A percentile compares a stretch with the other conserved stretches of the same genome.
phyloP scores from a whole-genome alignment of 306 rosid species.

The Bauhinia variegata region DNA sequence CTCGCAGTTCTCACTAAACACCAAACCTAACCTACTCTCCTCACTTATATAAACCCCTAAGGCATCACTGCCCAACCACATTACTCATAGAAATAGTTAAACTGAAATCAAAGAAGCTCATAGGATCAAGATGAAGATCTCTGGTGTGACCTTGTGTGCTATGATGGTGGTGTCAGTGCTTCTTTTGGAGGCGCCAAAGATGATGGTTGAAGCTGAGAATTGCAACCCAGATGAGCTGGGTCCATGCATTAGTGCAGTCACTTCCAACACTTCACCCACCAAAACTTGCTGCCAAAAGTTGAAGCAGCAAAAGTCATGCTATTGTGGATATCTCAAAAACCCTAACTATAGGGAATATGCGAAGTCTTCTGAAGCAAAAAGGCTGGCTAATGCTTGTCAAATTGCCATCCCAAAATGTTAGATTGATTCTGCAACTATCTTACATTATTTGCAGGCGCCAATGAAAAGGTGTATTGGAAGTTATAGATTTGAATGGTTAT shows the following conservation, averaged over 20 bases:
- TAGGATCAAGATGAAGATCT: constrained; percentile 25
- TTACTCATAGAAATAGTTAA: too few relatives aligned
- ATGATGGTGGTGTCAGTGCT: constrained; percentile 30
- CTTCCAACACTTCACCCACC: constrained; percentile 34
- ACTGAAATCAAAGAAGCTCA: too few relatives aligned
- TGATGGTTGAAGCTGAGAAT: constrained; percentile 37
- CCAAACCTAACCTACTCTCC: too few relatives aligned
- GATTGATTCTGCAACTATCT: not conserved
- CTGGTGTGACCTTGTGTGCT: constrained; percentile 21
- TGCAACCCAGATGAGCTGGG: constrained; percentile 47
- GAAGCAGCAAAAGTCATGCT: constrained; percentile 62
- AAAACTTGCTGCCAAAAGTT: constrained; percentile 53
- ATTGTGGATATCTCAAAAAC: constrained; percentile 56
- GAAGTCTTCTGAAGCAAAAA: constrained; percentile 49
- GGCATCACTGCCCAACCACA: too few relatives aligned
- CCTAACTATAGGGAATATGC: constrained; percentile 49
- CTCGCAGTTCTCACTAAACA: too few relatives aligned
- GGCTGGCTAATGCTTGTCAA: constrained; percentile 50
- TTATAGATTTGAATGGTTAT: too few relatives aligned
- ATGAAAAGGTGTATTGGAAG: too few relatives aligned
- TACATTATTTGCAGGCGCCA: too few relatives aligned
- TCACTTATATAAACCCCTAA: too few relatives aligned
- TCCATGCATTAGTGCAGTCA: constrained; percentile 49
- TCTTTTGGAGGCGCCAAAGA: not conserved
- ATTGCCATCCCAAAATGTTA: constrained; percentile 45